phyloP scores from a whole-genome alignment of 495 filamentous ascomycete genomes.

The Penicillium macrosclerotiorum region DNA sequence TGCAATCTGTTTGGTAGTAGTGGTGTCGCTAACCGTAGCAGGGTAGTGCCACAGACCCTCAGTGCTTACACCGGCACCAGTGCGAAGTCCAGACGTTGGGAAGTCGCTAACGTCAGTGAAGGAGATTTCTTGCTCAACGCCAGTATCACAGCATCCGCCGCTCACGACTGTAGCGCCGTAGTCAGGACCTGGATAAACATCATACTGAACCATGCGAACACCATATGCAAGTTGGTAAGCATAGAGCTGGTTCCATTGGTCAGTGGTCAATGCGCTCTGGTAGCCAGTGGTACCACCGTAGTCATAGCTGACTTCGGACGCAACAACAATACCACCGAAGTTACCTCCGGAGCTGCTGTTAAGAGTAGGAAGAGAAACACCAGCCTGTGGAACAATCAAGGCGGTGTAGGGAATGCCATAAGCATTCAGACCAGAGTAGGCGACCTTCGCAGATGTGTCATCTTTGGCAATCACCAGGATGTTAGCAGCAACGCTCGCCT shows the following conservation, averaged over 20 bases:
- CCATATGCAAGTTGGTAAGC: constrained; percentile 56
- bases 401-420: constrained; percentile 61
- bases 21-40: constrained; percentile 51
- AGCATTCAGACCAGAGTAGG: constrained; percentile 54
- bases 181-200: constrained; percentile 53
- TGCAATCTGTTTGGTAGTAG: constrained; percentile 53
- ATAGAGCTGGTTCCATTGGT: constrained; percentile 56
- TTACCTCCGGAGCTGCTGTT: constrained; percentile 51
- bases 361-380: constrained; percentile 49
- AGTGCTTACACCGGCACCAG: constrained; percentile 51
- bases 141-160: constrained; percentile 46
- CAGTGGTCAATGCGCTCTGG: constrained; percentile 53
- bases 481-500: constrained; percentile 39
- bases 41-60: constrained; percentile 57
- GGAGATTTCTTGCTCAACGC: constrained; percentile 51
- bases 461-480: constrained; percentile 60
- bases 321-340: constrained; percentile 56
- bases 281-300: constrained; percentile 41
- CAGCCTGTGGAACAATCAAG: constrained; percentile 51
- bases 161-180: constrained; percentile 43
- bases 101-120: constrained; percentile 50
- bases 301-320: constrained; percentile 57
- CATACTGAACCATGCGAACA: constrained; percentile 61
- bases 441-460: constrained; percentile 40
- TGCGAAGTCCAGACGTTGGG: constrained; percentile 49